Evolutionary conservation across 225 moss, liverwort and hornwort species (phyloP), one percentile per base, ranked within the genome.

Genomic region (Marchantia polymorpha): DNA sequence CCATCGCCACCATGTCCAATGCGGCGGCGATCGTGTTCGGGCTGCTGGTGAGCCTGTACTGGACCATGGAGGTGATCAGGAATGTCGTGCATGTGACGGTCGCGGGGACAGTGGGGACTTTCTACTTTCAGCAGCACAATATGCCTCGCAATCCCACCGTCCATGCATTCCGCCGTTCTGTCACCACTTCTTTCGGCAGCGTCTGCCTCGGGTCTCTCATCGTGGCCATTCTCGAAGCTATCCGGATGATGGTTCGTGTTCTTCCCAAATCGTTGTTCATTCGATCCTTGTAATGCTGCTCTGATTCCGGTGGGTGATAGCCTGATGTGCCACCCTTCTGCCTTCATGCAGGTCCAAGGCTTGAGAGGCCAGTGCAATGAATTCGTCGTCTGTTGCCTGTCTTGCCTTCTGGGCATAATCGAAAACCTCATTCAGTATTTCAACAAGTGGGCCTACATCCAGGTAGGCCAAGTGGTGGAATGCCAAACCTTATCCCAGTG

Each of bases 371-470:
- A 75, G 23, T 81, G 85, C 49, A 91, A 91, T 67, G 92, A 94
- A 84, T 94, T 94, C 51, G 67, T 91, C 14, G 88, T 92, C 83
- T 89, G 91, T 53, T 94, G 94, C 79, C 87, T 92, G 75, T 88
- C 87, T 54, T 94, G 94, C 82, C 87, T 90, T 64, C 89, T 91
- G 6, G 85, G 89, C 65, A 66, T 88, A 50, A 78, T 92, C 26
- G 85, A 88, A 17, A 84, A 81, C 70, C 81, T 89, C 0, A 89
- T 90, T 46, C 80, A 64, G n/a, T 89, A 92, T 77, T 94, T 94
- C 83, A 94, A 94, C 88, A 92, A 91, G 77, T 94, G 94, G 94
- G 94, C 94, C 52, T 94, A 86, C 73, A 87, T 94, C 20, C 85
- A 90, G 90, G 93, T 91, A 88, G 12, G 39, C 39, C 5, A 39